phyloP scores from a whole-genome alignment of 2,329 filamentous ascomycete genomes.

The Penicillium olsonii region DNA sequence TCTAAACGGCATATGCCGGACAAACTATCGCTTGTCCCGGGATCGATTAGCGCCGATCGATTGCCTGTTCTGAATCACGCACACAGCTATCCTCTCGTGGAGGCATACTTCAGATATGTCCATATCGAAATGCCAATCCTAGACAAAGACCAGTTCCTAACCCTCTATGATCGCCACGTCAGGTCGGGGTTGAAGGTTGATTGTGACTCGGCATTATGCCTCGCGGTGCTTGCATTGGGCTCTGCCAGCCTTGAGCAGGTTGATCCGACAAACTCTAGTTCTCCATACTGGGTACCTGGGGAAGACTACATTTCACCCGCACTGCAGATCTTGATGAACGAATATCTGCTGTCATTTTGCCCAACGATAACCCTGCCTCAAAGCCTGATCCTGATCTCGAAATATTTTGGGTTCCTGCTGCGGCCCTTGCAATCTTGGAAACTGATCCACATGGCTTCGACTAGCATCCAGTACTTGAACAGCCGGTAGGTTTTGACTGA shows the following conservation, averaged over 20 bases:
- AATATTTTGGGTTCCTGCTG: conserved; percentile 9
- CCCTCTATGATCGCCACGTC: conserved; percentile 1
- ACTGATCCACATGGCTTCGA: conserved; percentile 8
- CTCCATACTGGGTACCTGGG: conserved; percentile 5
- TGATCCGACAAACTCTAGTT: conserved; percentile 6
- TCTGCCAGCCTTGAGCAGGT: conserved; percentile 4
- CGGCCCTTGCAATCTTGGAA: conserved; percentile 8
- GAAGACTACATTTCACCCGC: conserved; percentile 3
- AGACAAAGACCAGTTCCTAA: conserved; percentile 2
- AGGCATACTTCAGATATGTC: conserved; percentile 7
- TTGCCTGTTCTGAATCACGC: neutral
- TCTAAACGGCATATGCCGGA: conserved; percentile 5
- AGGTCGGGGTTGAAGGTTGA: conserved; percentile 3
- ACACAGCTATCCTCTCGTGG: neutral
- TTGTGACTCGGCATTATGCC: conserved; percentile 6
- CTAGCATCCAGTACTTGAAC: conserved; percentile 11
- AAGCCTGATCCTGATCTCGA: conserved; percentile 6
- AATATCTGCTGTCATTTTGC: conserved; percentile 8
- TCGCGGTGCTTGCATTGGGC: conserved; percentile 8
- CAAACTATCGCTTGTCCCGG: conserved; percentile 4
- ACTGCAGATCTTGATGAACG: conserved; percentile 10
- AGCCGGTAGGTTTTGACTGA: conserved; percentile 1
- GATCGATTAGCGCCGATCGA: conserved; percentile 1
- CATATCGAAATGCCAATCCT: conserved; percentile 9
- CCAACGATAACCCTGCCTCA: conserved; percentile 8